Conservation (phyloP, 768 basidiomycete genomes). For the Lepiota venenata region DNA sequence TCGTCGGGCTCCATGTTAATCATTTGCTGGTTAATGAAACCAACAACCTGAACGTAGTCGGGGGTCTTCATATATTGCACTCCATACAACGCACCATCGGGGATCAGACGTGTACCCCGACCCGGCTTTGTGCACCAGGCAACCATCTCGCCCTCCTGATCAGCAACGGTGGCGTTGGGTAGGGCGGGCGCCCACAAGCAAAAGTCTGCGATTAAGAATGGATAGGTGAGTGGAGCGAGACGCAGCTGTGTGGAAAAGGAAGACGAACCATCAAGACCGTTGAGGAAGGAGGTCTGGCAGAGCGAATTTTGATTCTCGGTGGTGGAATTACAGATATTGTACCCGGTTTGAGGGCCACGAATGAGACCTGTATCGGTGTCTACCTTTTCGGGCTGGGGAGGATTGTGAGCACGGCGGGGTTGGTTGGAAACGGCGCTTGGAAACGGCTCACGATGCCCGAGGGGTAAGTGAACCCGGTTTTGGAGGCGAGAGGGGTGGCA, state of each 20-base stretch:
- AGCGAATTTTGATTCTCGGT: conserved; percentile 55
- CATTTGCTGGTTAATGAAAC: conserved; percentile 52
- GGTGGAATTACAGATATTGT: conserved; percentile 67
- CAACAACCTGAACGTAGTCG: conserved; percentile 61
- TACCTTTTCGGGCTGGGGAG: conserved; percentile 32
- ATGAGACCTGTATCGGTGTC: conserved; percentile 31
- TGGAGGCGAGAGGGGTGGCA: conserved; percentile 37
- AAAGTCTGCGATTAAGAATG: conserved; percentile 44
- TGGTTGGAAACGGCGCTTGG: neutral
- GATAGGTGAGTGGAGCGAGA: neutral
- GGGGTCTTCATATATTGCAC: conserved; percentile 64
- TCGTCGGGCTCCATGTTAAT: conserved; percentile 56
- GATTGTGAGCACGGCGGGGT: neutral
- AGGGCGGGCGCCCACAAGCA: conserved; percentile 62
- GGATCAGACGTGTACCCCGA: conserved; percentile 71
- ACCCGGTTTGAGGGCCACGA: conserved; percentile 52
- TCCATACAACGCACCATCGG: conserved; percentile 57
- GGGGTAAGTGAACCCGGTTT: conserved; percentile 36
- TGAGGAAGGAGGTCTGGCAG: conserved; percentile 62
- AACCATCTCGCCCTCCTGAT: conserved; percentile 71
- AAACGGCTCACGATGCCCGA: conserved; percentile 32
- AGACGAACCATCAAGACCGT: conserved; percentile 40
- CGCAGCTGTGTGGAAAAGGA: neutral
- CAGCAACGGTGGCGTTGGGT: conserved; percentile 55
- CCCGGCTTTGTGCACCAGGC: conserved; percentile 76